phyloP scores from a whole-genome alignment of 805 yeast species.

The Wickerhamomyces bisporus region DNA sequence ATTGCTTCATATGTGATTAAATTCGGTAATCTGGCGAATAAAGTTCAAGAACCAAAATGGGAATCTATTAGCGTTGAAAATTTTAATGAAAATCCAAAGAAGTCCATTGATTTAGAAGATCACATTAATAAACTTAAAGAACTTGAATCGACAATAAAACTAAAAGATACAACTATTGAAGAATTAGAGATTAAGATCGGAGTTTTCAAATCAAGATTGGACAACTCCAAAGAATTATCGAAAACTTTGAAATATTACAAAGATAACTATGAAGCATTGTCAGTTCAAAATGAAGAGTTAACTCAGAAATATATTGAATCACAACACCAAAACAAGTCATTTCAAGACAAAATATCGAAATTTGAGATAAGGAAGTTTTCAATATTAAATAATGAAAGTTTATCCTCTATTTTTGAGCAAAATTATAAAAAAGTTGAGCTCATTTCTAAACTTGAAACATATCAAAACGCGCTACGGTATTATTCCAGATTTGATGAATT shows the following conservation, averaged over 20 bases:
- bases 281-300: conserved; percentile 11
- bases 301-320: conserved; percentile 12
- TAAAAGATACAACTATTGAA: conserved; percentile 25
- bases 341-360: conserved; percentile 24
- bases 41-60: neutral
- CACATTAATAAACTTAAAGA: neutral
- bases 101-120: neutral
- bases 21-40: too few species aligned
- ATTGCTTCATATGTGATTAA: too few species aligned
- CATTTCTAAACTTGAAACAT: conserved; percentile 38
- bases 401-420: conserved; percentile 28
- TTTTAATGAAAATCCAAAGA: neutral
- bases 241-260: conserved; percentile 20
- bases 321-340: conserved; percentile 17
- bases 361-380: conserved; percentile 19
- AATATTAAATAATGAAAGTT: conserved; percentile 24
- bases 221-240: conserved; percentile 28
- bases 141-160: neutral
- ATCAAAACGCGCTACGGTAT: conserved; percentile 28
- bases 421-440: conserved; percentile 31
- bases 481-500: neutral
- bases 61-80: neutral
- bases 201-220: conserved; percentile 40
- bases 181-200: conserved; percentile 42
- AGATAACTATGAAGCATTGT: conserved; percentile 14